Evolutionary conservation across 495 filamentous ascomycete species (phyloP).

Genomic region (Penicillium alfredii): DNA sequence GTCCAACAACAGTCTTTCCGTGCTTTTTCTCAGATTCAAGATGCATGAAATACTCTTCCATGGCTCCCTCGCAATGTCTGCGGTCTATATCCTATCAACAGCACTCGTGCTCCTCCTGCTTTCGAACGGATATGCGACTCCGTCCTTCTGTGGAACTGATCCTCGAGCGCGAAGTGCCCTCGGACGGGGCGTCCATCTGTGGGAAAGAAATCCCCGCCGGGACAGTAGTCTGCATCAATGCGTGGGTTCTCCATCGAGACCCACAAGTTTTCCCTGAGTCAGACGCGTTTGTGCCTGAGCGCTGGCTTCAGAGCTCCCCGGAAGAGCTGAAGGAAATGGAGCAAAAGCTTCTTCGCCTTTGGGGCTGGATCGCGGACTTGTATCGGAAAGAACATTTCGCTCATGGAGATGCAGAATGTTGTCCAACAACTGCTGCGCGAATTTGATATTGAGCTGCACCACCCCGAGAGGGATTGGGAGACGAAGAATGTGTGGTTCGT

Average conservation of each 20-base stretch:
- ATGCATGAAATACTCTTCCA: too few species aligned
- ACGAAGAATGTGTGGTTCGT: conserved; percentile 31
- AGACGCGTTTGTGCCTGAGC: conserved; percentile 23
- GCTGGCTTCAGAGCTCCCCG: conserved; percentile 17
- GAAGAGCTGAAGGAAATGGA: conserved; percentile 24
- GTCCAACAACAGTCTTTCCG: too few species aligned
- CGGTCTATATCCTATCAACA: too few species aligned
- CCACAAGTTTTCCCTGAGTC: conserved; percentile 17
- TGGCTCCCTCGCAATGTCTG: too few species aligned
- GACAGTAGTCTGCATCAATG: conserved; percentile 52
- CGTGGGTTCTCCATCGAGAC: conserved; percentile 23
- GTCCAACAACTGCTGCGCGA: conserved; percentile 63
- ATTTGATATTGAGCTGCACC: conserved; percentile 50
- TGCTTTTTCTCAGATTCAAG: too few species aligned
- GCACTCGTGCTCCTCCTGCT: too few species aligned
- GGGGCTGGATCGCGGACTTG: conserved; percentile 59
- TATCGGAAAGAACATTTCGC: conserved; percentile 67
- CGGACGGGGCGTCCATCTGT: conserved; percentile 44
- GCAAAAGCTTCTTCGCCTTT: conserved; percentile 42
- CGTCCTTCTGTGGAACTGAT: conserved; percentile 56
- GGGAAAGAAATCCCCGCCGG: conserved; percentile 49
- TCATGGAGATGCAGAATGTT: conserved; percentile 77
- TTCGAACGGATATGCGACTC: conserved; percentile 50
- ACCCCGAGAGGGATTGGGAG: conserved; percentile 19
- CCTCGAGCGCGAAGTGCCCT: conserved; percentile 59